Base-by-base conservation (phyloP, 192 early-diverging fungal genomes). In the Gorgonomyces haynaldii region DNA sequence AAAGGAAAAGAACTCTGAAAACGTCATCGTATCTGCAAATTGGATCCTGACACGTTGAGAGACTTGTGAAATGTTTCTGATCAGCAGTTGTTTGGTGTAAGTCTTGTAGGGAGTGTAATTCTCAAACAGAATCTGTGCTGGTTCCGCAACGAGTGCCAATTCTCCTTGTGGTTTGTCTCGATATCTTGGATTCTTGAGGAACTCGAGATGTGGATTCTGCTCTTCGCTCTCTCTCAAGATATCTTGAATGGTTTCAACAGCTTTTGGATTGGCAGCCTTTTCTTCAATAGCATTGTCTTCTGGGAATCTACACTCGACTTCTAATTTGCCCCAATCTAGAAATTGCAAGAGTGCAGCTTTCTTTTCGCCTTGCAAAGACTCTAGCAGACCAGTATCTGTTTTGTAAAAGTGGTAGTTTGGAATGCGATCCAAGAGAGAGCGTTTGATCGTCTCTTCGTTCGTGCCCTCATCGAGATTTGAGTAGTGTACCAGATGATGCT, bases 101-200 rank as follows among this genome's bases (percentile, higher is more conserved):
- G 42, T 62, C 38, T 71, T 46, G 50, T 57, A 37, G 10, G 72
- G 67, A n/a, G 42, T 44, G 42, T 71, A 75, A 25, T 64, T 36
- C 22, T 62, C 54, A 37, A 75, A 75, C 7, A 37, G 23, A 25
- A 72, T 52, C 3, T 45, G 17, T 5, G 58, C 20, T 9, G 69
- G 65, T 20, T 53, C 55, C 10, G 69, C 61, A 25, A 72, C 41
- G 25, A 72, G 32, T 9, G n/a, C n/a, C n/a, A n/a, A n/a, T n/a
- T n/a, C n/a, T n/a, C n/a, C n/a, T n/a, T n/a, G n/a, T n/a, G n/a
- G n/a, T n/a, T n/a, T n/a, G n/a, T n/a, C n/a, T n/a, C n/a, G n/a
- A n/a, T n/a, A n/a, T n/a, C n/a, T n/a, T n/a, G n/a, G n/a, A n/a
- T n/a, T n/a, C n/a, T n/a, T n/a, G n/a, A n/a, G n/a, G n/a, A n/a